These are phyloP conservation scores for Sicyos edulis DNA, from an alignment of 306 rosid genomes.

Conservation along the genomic window DNA sequence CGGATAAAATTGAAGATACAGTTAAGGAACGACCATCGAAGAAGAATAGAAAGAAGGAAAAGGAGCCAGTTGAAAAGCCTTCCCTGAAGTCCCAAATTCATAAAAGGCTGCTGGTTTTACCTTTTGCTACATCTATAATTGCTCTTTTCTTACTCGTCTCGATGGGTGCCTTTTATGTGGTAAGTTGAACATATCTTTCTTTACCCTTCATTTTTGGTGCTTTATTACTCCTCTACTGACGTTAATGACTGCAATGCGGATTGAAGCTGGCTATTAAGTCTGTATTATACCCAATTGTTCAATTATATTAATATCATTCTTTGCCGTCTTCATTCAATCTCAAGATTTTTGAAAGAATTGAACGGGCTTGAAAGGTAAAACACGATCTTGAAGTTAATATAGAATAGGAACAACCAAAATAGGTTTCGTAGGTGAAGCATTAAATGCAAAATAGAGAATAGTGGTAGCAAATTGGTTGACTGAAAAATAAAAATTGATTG, in stretches of 20 bases:
- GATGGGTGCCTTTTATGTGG: slow-evolving; percentile 99
- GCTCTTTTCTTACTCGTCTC: slow-evolving; percentile 76
- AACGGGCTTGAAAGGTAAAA: slow-evolving; percentile 1
- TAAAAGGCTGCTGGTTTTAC: slow-evolving; percentile 90
- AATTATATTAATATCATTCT: background rate
- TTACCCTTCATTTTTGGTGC: background rate
- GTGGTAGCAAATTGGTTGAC: background rate
- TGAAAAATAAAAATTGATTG: background rate
- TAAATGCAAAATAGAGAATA: background rate
- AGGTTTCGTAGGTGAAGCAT: background rate
- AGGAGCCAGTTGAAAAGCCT: slow-evolving; percentile 72
- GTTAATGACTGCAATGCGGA: background rate
- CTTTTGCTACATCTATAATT: slow-evolving; percentile 70
- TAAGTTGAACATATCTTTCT: slow-evolving; percentile 31
- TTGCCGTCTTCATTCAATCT: background rate
- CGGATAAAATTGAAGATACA: slow-evolving; percentile 56
- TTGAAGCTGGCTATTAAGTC: background rate
- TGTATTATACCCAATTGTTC: background rate
- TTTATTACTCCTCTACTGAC: background rate
- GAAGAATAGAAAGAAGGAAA: slow-evolving; percentile 76
- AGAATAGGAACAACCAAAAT: background rate
- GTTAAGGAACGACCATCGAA: slow-evolving; percentile 71
- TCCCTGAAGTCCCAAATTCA: slow-evolving; percentile 46
- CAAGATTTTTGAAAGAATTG: background rate
- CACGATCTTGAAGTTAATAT: background rate